Percentiles rank a stretch among this genome's conserved stretches.
phyloP scores from a whole-genome alignment of 2,329 filamentous ascomycete genomes.

The Trichocomaceae sp. region DNA sequence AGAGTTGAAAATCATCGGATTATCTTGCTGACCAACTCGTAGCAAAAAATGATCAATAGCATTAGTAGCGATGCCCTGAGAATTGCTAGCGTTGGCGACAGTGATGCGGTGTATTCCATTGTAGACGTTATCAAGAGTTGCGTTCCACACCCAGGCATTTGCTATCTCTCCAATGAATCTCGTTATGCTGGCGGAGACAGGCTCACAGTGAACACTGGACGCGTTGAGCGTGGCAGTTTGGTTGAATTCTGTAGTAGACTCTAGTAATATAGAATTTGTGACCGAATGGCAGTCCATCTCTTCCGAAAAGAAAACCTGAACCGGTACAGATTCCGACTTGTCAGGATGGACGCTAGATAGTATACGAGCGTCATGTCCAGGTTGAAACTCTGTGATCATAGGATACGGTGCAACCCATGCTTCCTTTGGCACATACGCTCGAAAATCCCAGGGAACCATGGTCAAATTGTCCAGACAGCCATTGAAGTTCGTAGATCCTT shows the following conservation, averaged over 20 bases:
- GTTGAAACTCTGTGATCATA: constrained; percentile 54
- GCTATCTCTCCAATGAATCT: constrained; percentile 48
- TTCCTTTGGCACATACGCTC: constrained; percentile 51
- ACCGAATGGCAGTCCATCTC: constrained; percentile 57
- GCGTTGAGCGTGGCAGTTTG: constrained; percentile 40
- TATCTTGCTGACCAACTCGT: constrained; percentile 51
- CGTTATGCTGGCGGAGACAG: constrained; percentile 28
- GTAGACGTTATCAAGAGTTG: constrained; percentile 49
- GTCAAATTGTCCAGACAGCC: constrained; percentile 52
- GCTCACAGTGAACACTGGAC: constrained; percentile 42
- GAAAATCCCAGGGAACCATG: constrained; percentile 52
- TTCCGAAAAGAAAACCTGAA: constrained; percentile 54
- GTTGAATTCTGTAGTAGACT: constrained; percentile 48
- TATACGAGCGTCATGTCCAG: constrained; percentile 56
- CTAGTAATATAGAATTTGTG: constrained; percentile 44
- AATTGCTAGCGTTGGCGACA: constrained; percentile 48
- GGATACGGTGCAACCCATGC: constrained; percentile 48
- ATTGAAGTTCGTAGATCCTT: constrained; percentile 42
- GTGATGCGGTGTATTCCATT: constrained; percentile 57
- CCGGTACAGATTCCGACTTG: constrained; percentile 40
- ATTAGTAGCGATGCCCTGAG: constrained; percentile 41
- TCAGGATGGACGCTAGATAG: constrained; percentile 41
- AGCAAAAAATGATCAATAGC: constrained; percentile 57
- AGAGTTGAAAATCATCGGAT: constrained; percentile 54
- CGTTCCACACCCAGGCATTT: constrained; percentile 49